Conservation (phyloP, 2,329 filamentous ascomycete genomes). For the Plenodomus biglobosus region DNA sequence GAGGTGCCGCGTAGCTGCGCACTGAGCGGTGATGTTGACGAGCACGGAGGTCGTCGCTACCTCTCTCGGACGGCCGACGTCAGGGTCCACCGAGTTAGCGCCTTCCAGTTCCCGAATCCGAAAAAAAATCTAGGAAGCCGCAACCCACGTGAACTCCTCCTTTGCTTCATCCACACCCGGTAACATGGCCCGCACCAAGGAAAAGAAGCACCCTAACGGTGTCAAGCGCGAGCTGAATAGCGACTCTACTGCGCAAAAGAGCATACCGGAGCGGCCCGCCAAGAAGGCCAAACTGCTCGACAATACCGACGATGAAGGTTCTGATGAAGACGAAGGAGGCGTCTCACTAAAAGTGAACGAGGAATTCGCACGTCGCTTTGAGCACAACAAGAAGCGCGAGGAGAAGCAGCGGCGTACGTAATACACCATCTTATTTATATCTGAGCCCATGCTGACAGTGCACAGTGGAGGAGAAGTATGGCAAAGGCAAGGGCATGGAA, state of each 20-base stretch:
- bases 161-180: constrained; percentile 2
- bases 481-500: constrained; percentile 48
- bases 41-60: constrained; percentile 18
- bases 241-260: constrained; percentile 13
- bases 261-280: constrained; percentile 28
- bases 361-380: constrained; percentile 85
- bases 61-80: constrained; percentile 21
- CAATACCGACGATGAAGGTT: constrained; percentile 37
- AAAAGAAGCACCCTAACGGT: constrained; percentile 26
- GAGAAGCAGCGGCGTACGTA: constrained; percentile 70
- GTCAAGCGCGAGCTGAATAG: constrained; percentile 28
- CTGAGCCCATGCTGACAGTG: constrained; percentile 20
- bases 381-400: constrained; percentile 96
- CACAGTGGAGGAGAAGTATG: constrained; percentile 86
- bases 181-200: constrained; percentile 29
- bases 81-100: constrained; percentile 24
- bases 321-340: constrained; percentile 29
- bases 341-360: constrained; percentile 75
- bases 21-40: constrained; percentile 13
- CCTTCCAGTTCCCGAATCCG: constrained; percentile 18
- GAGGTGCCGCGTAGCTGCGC: constrained; percentile 11
- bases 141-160: not conserved
- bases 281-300: constrained; percentile 45
- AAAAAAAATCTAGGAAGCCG: constrained; percentile 27
- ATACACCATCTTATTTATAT: constrained; percentile 16